A percentile compares a stretch with the other conserved stretches of the same genome.
Evolutionary conservation across 2,329 filamentous ascomycete species (phyloP).

Genomic region (Mollisia scopiformis): DNA sequence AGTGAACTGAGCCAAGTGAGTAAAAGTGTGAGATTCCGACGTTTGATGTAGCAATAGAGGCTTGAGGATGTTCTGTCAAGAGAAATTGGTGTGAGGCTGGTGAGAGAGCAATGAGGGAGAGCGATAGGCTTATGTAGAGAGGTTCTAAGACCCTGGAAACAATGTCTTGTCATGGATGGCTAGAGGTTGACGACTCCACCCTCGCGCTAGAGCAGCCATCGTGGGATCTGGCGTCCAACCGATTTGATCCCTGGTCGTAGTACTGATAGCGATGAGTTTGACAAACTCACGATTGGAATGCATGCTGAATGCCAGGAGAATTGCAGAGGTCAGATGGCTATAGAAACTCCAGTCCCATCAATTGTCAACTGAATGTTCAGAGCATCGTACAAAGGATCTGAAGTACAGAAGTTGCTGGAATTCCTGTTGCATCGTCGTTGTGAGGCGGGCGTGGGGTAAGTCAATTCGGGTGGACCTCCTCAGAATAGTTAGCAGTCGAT

Average conservation of each 20-base stretch:
- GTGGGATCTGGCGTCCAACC: conserved; percentile 24
- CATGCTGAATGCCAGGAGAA: neutral
- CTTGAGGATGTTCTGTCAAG: conserved; percentile 2
- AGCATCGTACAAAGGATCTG: too few relatives aligned
- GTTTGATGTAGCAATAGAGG: neutral
- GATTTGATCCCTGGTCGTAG: conserved; percentile 15
- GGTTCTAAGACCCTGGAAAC: conserved; percentile 12
- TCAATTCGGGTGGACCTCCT: conserved; percentile 3
- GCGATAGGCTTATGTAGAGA: conserved; percentile 28
- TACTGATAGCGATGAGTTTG: conserved; percentile 18
- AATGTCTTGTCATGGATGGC: conserved; percentile 13
- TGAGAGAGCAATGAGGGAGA: conserved; percentile 10
- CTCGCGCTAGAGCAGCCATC: conserved; percentile 22
- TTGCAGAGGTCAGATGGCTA: neutral
- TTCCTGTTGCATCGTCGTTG: conserved; percentile 9
- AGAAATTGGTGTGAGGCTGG: neutral
- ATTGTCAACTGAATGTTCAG: too few relatives aligned
- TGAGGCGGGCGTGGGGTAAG: conserved; percentile 24
- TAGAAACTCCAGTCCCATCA: neutral
- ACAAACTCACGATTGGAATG: neutral
- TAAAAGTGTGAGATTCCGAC: conserved; percentile 5
- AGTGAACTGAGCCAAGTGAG: conserved; percentile 12
- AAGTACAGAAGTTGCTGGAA: neutral
- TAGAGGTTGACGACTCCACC: conserved; percentile 21
- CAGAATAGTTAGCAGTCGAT: neutral